Evolutionary conservation across 768 basidiomycete species (phyloP).

Genomic region (Coprinopsis sp.): DNA sequence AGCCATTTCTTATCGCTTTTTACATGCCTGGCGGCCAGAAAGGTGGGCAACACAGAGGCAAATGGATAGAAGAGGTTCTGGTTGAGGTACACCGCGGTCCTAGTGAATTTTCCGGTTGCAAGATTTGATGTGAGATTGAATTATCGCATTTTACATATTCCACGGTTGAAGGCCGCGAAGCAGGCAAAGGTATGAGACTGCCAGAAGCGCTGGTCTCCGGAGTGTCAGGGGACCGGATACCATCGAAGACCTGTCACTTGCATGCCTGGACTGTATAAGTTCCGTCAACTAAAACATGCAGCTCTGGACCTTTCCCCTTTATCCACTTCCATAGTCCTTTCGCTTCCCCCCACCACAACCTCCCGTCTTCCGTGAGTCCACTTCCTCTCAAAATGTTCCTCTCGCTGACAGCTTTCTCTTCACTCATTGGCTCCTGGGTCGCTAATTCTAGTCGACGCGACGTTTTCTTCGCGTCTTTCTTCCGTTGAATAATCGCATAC

Average conservation of each 20-base stretch:
- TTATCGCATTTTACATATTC: constrained; percentile 10
- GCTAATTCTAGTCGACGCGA: constrained; percentile 15
- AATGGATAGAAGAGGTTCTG: no score
- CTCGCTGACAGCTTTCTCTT: constrained; percentile 9
- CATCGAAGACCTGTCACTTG: constrained; percentile 49
- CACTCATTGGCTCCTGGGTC: constrained; percentile 8
- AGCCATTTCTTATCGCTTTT: constrained; percentile 1
- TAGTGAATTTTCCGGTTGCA: neutral
- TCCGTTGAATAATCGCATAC: constrained; percentile 11
- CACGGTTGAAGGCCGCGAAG: constrained; percentile 9
- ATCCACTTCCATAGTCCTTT: constrained; percentile 25
- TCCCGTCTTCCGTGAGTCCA: constrained; percentile 4
- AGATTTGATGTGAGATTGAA: constrained; percentile 9
- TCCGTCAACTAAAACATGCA: constrained; percentile 49
- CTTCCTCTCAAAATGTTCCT: constrained; percentile 11
- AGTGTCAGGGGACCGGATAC: constrained; percentile 38
- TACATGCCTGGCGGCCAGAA: neutral
- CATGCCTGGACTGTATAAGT: constrained; percentile 49
- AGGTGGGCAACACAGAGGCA: neutral
- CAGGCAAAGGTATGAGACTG: constrained; percentile 10
- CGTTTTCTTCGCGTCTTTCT: constrained; percentile 21
- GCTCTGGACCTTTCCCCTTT: constrained; percentile 40
- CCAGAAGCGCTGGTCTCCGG: constrained; percentile 11
- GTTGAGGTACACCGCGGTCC: neutral
- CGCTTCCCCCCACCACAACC: constrained; percentile 7